Percentiles rank a stretch among this genome's conserved stretches.
Evolutionary conservation across 1,139 yeast species (phyloP).

Genomic region (Suhomyces bolitotheri): DNA sequence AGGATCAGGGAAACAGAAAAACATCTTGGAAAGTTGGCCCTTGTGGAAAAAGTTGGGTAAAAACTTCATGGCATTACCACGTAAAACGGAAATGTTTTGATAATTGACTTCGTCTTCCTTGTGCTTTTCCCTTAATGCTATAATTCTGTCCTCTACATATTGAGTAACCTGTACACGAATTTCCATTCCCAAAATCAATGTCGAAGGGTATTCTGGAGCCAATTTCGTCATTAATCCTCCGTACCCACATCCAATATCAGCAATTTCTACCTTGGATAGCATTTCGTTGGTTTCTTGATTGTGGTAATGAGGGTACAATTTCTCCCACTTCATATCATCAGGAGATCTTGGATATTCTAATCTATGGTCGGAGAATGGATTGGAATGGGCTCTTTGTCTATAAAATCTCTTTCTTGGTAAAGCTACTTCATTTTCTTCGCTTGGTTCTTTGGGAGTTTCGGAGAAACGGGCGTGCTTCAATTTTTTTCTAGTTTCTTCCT

Average conservation of each 20-base stretch:
- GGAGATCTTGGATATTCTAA: constrained; percentile 86
- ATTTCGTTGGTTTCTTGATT: constrained; percentile 45
- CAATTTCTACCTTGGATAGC: constrained; percentile 71
- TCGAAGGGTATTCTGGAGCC: constrained; percentile 73
- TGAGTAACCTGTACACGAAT: constrained; percentile 97
- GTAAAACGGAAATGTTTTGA: constrained; percentile 82
- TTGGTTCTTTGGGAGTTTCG: constrained; percentile 15
- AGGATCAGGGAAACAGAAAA: constrained; percentile 98
- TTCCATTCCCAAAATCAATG: constrained; percentile 88
- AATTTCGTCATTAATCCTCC: constrained; percentile 87
- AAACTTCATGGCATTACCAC: constrained; percentile 98
- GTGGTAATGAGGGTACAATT: constrained; percentile 62
- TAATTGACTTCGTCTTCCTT: constrained; percentile 39
- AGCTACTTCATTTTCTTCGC: constrained; percentile 28
- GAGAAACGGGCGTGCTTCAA: constrained; percentile 36
- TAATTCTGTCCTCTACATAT: constrained; percentile 91
- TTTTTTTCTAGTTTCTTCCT: constrained; percentile 37
- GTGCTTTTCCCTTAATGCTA: constrained; percentile 73
- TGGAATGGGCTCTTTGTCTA: constrained; percentile 96
- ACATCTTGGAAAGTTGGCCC: constrained; percentile 83
- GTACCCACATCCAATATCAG: constrained; percentile 97
- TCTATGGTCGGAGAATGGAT: constrained; percentile 94
- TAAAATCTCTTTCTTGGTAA: constrained; percentile 83
- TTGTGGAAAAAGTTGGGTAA: constrained; percentile 87
- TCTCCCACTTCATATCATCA: constrained; percentile 81